Conservation (phyloP, 2,329 filamentous ascomycete genomes). For the Arthrobotrys iridis region DNA sequence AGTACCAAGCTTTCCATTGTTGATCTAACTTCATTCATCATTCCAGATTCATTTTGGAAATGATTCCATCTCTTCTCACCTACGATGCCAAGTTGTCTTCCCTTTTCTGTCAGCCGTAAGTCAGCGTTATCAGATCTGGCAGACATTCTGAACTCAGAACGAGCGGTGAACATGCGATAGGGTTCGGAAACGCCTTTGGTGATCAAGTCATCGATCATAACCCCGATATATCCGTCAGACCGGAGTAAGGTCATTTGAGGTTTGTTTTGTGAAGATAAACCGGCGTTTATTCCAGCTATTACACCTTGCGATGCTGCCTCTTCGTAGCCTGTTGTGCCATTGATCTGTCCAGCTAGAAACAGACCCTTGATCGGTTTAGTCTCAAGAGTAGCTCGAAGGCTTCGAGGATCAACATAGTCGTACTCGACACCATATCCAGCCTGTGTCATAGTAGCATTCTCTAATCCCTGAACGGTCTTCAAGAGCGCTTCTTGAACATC, state of each 20-base stretch:
- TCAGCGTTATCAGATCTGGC: constrained; percentile 95
- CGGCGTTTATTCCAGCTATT: constrained; percentile 92
- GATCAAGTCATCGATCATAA: constrained; percentile 98
- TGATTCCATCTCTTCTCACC: constrained; percentile 78
- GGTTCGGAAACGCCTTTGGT: constrained; percentile 97
- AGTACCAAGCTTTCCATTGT: constrained; percentile 70
- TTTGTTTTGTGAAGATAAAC: constrained; percentile 76
- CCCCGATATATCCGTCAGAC: constrained; percentile 93
- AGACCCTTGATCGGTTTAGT: constrained; percentile 90
- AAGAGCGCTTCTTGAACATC: constrained; percentile 86
- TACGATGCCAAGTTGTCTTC: constrained; percentile 79
- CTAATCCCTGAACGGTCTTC: constrained; percentile 86
- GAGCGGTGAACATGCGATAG: constrained; percentile 97
- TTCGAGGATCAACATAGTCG: constrained; percentile 95
- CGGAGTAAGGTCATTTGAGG: constrained; percentile 75
- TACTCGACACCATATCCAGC: constrained; percentile 98
- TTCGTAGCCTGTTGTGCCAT: constrained; percentile 97
- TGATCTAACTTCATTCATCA: constrained; percentile 74
- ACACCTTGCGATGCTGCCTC: constrained; percentile 95
- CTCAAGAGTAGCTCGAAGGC: constrained; percentile 86
- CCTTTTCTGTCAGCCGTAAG: constrained; percentile 80
- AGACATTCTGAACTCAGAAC: constrained; percentile 94
- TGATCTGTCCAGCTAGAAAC: constrained; percentile 95
- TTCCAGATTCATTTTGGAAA: constrained; percentile 72
- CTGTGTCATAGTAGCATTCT: constrained; percentile 90